These are phyloP conservation scores for Blepharisma undulans DNA, from an alignment of 169 alveolate species.

Conservation along the genomic window DNA sequence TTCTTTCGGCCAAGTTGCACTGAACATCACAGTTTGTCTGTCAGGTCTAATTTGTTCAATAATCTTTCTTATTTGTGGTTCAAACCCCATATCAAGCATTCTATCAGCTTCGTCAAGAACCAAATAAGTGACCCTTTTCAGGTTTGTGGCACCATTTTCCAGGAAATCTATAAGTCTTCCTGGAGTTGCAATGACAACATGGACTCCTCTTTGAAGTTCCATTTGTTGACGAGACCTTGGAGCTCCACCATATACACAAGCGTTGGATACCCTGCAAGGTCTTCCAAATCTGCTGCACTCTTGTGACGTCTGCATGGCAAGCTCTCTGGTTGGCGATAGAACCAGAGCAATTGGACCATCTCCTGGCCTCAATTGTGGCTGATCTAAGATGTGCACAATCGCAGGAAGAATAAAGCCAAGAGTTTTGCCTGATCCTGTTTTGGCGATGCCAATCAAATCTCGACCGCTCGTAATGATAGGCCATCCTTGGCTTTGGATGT, in stretches of 20 bases:
- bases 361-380: conserved; percentile 84
- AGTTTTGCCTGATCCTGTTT: conserved; percentile 99
- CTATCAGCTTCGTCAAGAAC: conserved; percentile 99
- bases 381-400: conserved; percentile 92
- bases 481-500: conserved; percentile 94
- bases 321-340: conserved; percentile 99
- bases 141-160: conserved; percentile 89
- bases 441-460: conserved; percentile 98
- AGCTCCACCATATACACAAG: conserved; percentile 96
- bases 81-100: conserved; percentile 99
- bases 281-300: conserved; percentile 89
- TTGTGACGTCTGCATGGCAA: conserved; percentile 95
- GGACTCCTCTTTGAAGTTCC: conserved; percentile 93
- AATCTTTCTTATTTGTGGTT: conserved; percentile 95
- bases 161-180: conserved; percentile 97
- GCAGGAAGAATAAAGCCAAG: conserved; percentile 97
- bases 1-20: conserved; percentile 99
- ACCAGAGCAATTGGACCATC: conserved; percentile 98
- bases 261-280: conserved; percentile 87
- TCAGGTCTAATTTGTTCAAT: conserved; percentile 91
- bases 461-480: conserved; percentile 95
- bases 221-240: conserved; percentile 88
- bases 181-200: conserved; percentile 95
- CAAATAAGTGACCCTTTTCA: conserved; percentile 95
- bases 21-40: conserved; percentile 95